Percentiles rank a stretch among this genome's conserved stretches.
Evolutionary conservation across 2,329 filamentous ascomycete genomes (phyloP).

Genomic region (Fusarium piperis): DNA sequence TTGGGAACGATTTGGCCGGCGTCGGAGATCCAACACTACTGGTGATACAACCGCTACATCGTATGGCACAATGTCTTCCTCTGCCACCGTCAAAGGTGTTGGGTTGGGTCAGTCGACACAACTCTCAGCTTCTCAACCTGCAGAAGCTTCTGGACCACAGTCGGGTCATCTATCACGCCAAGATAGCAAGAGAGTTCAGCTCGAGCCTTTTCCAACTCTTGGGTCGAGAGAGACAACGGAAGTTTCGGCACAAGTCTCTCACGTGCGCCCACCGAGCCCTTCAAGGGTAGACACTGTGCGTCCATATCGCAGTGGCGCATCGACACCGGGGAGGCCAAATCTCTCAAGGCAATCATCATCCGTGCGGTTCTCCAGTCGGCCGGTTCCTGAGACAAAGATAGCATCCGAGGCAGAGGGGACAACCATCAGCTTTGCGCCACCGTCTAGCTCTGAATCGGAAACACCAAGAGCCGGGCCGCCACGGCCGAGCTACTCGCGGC

Average conservation of each 20-base stretch:
- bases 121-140: slow-evolving; percentile 11
- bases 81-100: slow-evolving; percentile 32
- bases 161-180: background rate
- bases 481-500: slow-evolving; percentile 51
- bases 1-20: slow-evolving; percentile 26
- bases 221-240: slow-evolving; percentile 22
- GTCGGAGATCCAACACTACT: slow-evolving; percentile 13
- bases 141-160: slow-evolving; percentile 10
- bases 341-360: slow-evolving; percentile 63
- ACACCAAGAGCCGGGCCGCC: slow-evolving; percentile 44
- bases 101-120: slow-evolving; percentile 12
- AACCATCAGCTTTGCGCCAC: slow-evolving; percentile 73
- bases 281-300: slow-evolving; percentile 32
- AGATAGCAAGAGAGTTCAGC: slow-evolving; percentile 6
- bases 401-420: slow-evolving; percentile 68
- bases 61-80: slow-evolving; percentile 48
- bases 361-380: slow-evolving; percentile 75
- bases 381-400: slow-evolving; percentile 76
- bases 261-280: slow-evolving; percentile 41
- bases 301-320: slow-evolving; percentile 31
- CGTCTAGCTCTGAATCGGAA: slow-evolving; percentile 41
- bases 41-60: slow-evolving; percentile 30
- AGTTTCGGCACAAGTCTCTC: slow-evolving; percentile 12
- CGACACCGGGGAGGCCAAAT: slow-evolving; percentile 53
- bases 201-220: slow-evolving; percentile 39